Base-by-base conservation (phyloP, 2,329 filamentous ascomycete genomes). In the Davidsoniella virescens region DNA sequence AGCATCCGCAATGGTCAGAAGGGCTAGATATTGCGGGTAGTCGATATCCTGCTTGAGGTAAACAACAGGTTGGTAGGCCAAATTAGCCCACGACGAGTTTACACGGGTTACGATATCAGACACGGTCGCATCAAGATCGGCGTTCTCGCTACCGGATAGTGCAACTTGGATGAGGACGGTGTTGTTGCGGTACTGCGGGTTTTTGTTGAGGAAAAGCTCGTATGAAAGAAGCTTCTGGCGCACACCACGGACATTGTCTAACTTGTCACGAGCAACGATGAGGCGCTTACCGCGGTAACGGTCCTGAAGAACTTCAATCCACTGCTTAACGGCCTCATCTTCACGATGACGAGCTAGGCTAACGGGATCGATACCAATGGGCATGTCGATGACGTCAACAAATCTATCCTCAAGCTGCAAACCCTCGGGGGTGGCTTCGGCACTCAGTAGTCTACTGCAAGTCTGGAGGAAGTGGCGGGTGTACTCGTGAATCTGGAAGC, bases 31-130 rank as follows among this genome's bases (percentile, higher is more conserved):
- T 61, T 95, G 88, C 0, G 84, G 72, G 61, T 94, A 94, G 52
- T 85, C 82, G 53, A 96, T 92, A 59, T 96, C 90, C 63, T 96
- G 90, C 64, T 93, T 88, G 49, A 96, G 70, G 64, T 95, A 95
- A 5, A 95, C 84, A 9, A 96, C 75, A 1, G 90, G 90, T 60
- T 94, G 87, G 59, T 95, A 92, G 0, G 87, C 85, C 46, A 96
- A 71, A 23, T 87, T 94, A 5, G 88, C 88, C 71, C 88, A 88
- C 1, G 80, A 80, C 1, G 87, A 92, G 63, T 96, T 94, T 62
- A 96, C 90, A 53, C 90, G 80, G 48, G 87, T 94, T 55, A 94
- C 87, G 61, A 96, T 95, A 62, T 95, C 87, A 1, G 86, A 88
- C 20, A 96, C 83, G 0, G 84, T 86, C 1, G 85, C 84, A 58